phyloP scores from a whole-genome alignment of 306 rosid species.

The Vicia villosa region DNA sequence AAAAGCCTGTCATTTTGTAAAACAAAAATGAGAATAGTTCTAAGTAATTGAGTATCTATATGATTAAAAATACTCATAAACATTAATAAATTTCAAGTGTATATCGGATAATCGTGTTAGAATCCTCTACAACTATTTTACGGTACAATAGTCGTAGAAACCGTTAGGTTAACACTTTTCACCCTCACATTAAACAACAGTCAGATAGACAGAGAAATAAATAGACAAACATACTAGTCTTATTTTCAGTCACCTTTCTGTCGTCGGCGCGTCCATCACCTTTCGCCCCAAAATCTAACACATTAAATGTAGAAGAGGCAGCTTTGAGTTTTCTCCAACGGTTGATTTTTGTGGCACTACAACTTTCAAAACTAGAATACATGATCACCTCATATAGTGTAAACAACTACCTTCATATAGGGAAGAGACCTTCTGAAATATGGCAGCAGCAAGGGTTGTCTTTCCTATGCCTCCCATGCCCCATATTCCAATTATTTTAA shows the following conservation, averaged over 20 bases:
- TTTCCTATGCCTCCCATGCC: too few relatives aligned
- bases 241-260: constrained; percentile 54
- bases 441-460: too few relatives aligned
- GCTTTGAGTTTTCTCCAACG: constrained; percentile 48
- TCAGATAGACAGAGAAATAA: not conserved
- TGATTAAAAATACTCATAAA: too few relatives aligned
- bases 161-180: too few relatives aligned
- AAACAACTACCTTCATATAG: too few relatives aligned
- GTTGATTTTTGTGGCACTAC: constrained; percentile 47
- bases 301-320: constrained; percentile 53
- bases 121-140: too few relatives aligned
- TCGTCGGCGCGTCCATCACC: constrained; percentile 81
- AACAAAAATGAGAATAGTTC: not conserved
- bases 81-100: too few relatives aligned
- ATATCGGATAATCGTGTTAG: too few relatives aligned
- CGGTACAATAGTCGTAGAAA: too few relatives aligned
- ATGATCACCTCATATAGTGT: too few relatives aligned
- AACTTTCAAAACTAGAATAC: constrained; percentile 43
- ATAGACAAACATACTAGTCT: not conserved
- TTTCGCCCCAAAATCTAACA: constrained; percentile 68
- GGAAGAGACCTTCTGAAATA: too few relatives aligned
- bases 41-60: not conserved
- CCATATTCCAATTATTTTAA: too few relatives aligned
- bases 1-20: constrained; percentile 54
- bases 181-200: not conserved